phyloP scores from a whole-genome alignment of 2,329 filamentous ascomycete genomes.

The Pseudogymnoascus sp. region DNA sequence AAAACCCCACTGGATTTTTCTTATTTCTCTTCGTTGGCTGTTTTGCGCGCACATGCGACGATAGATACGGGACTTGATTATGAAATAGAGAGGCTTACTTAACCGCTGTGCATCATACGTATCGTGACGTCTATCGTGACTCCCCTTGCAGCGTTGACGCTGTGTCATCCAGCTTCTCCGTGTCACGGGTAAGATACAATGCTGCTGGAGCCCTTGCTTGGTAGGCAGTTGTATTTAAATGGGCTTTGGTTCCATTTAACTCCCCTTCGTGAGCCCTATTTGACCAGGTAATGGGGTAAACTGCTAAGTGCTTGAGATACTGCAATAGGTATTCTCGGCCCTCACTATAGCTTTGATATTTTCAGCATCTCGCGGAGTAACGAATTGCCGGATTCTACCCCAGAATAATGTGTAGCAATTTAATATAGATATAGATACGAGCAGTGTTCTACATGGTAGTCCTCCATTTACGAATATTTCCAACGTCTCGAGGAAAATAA shows the following conservation, averaged over 20 bases:
- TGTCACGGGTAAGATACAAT: not conserved
- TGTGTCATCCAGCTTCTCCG: not conserved
- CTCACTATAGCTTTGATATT: not conserved
- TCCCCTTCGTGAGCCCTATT: no score
- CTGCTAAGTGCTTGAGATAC: no score
- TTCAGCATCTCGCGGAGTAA: not conserved
- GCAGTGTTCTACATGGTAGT: not conserved
- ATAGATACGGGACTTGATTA: slow-evolving; percentile 15
- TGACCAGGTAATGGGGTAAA: no score
- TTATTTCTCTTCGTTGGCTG: slow-evolving; percentile 9
- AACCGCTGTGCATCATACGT: not conserved
- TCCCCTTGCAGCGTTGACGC: not conserved
- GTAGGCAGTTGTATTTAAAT: not conserved
- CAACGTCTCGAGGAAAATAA: not conserved
- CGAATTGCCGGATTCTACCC: not conserved
- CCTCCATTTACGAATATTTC: not conserved
- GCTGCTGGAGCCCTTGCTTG: not conserved
- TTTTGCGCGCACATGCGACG: slow-evolving; percentile 10
- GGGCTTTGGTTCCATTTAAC: not conserved
- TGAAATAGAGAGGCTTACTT: slow-evolving; percentile 7
- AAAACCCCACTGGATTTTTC: not conserved
- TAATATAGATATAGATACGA: not conserved
- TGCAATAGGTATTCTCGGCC: no score
- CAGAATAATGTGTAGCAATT: not conserved
- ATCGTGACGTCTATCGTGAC: not conserved